Evolutionary conservation across 768 basidiomycete species (phyloP).

Genomic region (Lentinula sp.): DNA sequence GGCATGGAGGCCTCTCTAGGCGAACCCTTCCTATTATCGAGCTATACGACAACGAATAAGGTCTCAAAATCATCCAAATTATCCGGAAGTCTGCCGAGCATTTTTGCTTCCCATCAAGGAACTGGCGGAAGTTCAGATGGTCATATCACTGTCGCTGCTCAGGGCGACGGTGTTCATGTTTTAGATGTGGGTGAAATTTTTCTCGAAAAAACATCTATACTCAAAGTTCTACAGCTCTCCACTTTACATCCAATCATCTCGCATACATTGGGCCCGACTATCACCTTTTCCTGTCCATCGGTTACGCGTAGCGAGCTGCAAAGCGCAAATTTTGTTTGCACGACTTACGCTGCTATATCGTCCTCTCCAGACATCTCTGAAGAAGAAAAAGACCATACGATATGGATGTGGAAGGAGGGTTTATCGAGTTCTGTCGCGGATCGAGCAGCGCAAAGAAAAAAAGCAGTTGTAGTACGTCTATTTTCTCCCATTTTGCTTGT

Average conservation of each 20-base stretch:
- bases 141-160: conserved; percentile 61
- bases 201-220: neutral
- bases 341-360: conserved; percentile 52
- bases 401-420: conserved; percentile 61
- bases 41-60: conserved; percentile 24
- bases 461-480: conserved; percentile 35
- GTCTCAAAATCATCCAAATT: conserved; percentile 9
- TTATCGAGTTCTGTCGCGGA: conserved; percentile 29
- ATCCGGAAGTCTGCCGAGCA: conserved; percentile 3
- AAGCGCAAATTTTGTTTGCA: conserved; percentile 29
- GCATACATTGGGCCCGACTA: conserved; percentile 64
- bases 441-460: conserved; percentile 32
- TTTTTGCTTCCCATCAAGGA: conserved; percentile 30
- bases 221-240: conserved; percentile 37
- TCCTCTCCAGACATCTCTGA: conserved; percentile 37
- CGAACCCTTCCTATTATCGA: conserved; percentile 35
- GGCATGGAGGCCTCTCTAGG: conserved; percentile 15
- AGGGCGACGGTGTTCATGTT: conserved; percentile 72
- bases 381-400: conserved; percentile 38
- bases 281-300: conserved; percentile 54
- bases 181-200: conserved; percentile 48
- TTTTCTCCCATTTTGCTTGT: conserved; percentile 9
- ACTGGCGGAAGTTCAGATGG: conserved; percentile 37
- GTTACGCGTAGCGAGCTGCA: conserved; percentile 33
- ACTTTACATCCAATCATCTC: conserved; percentile 62